Evolutionary conservation across 331 rosid genomes (phyloP).

Genomic region (Stylosanthes scabra): DNA sequence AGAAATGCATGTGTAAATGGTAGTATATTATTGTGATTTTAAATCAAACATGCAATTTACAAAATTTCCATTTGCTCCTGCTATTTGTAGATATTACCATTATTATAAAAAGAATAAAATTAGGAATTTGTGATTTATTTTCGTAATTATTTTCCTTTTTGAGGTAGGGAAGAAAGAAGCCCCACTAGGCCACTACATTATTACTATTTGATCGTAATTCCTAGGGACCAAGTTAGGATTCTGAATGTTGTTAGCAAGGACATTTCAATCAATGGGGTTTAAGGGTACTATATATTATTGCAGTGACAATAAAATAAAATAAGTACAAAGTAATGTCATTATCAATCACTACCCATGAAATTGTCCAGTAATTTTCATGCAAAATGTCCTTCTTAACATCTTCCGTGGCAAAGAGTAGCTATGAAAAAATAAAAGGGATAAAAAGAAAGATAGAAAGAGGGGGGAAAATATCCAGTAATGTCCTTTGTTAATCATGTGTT

Average conservation of each 20-base stretch:
- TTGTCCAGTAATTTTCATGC: conserved; percentile 40
- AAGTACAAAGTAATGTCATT: conserved; percentile 44
- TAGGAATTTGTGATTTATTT: too few species aligned
- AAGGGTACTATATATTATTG: neutral
- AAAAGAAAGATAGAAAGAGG: neutral
- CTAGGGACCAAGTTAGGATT: neutral
- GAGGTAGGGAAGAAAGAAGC: too few species aligned
- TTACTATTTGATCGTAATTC: neutral
- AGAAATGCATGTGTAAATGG: too few species aligned
- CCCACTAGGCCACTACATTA: neutral
- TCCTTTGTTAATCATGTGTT: too few species aligned
- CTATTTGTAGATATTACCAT: too few species aligned
- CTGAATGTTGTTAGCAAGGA: neutral
- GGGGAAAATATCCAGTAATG: too few species aligned
- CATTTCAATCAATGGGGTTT: conserved; percentile 19
- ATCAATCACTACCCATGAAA: conserved; percentile 39
- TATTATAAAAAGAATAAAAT: too few species aligned
- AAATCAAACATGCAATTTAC: too few species aligned
- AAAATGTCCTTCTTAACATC: conserved; percentile 4
- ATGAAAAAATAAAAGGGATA: neutral
- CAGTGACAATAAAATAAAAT: conserved; percentile 31
- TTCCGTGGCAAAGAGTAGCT: neutral
- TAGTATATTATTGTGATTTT: too few species aligned
- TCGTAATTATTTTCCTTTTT: too few species aligned
- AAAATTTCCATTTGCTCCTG: too few species aligned